Conservation (phyloP, 441 rosid species). For the Metrosideros polymorpha region DNA sequence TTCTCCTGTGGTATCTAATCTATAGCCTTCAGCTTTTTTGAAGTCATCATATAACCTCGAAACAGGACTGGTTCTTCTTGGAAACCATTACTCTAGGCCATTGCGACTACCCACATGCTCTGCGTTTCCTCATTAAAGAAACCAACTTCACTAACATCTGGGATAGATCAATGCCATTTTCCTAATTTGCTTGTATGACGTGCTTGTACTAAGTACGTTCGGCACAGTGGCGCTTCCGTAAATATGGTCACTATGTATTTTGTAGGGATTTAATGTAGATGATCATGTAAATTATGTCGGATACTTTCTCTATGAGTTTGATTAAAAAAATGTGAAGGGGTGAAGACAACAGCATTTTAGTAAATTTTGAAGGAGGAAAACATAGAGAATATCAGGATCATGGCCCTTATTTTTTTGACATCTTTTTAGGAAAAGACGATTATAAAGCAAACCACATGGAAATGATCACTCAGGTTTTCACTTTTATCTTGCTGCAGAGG, state of each 20-base stretch:
- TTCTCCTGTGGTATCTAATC: conserved; percentile 52
- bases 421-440: neutral
- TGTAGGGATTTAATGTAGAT: neutral
- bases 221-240: neutral
- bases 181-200: neutral
- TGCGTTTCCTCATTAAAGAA: neutral
- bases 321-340: neutral
- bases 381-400: neutral
- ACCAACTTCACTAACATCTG: neutral
- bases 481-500: conserved; percentile 36
- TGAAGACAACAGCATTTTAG: neutral
- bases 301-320: neutral
- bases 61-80: neutral
- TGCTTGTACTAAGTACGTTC: neutral
- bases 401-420: neutral
- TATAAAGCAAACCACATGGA: neutral
- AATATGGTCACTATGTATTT: neutral
- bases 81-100: neutral
- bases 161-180: neutral
- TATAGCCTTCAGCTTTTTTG: neutral
- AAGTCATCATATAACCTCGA: neutral
- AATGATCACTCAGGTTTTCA: neutral
- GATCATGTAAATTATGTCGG: neutral
- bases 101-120: neutral
- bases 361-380: neutral